Evolutionary conservation across 2,329 filamentous ascomycete species (phyloP).

Genomic region (Colletotrichum horii): DNA sequence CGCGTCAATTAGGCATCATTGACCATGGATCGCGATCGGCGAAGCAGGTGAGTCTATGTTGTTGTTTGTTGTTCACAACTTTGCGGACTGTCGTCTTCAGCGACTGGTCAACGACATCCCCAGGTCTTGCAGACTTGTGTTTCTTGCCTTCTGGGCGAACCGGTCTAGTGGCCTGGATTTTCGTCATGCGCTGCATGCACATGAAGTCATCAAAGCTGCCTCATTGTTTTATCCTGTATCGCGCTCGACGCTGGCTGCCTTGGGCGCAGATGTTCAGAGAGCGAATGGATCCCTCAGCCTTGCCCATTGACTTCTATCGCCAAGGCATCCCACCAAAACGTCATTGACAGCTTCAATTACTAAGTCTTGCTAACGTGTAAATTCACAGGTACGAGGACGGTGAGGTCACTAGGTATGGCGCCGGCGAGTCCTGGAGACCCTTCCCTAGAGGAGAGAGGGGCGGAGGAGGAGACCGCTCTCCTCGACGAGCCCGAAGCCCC

Average conservation of each 20-base stretch:
- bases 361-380: not conserved
- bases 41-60: conserved; percentile 35
- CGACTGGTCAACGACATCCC: not conserved
- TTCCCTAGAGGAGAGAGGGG: conserved; percentile 47
- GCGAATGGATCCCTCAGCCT: not conserved
- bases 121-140: not conserved
- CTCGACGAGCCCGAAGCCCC: conserved; percentile 39
- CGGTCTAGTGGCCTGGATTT: not conserved
- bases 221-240: not conserved
- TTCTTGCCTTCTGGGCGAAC: not conserved
- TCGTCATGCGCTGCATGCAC: not conserved
- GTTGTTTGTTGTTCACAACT: not conserved
- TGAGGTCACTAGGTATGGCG: conserved; percentile 66
- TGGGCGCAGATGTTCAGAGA: not conserved
- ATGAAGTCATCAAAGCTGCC: not conserved
- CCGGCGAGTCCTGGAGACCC: conserved; percentile 65
- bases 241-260: not conserved
- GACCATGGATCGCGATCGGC: conserved; percentile 42
- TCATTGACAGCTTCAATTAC: not conserved
- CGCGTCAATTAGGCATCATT: not conserved
- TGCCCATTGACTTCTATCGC: not conserved
- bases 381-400: conserved; percentile 61
- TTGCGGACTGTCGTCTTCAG: not conserved
- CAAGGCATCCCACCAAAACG: not conserved
- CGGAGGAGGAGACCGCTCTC: conserved; percentile 43